Evolutionary conservation across 2,329 filamentous ascomycete genomes (phyloP).

Genomic region (Exophiala sideris): DNA sequence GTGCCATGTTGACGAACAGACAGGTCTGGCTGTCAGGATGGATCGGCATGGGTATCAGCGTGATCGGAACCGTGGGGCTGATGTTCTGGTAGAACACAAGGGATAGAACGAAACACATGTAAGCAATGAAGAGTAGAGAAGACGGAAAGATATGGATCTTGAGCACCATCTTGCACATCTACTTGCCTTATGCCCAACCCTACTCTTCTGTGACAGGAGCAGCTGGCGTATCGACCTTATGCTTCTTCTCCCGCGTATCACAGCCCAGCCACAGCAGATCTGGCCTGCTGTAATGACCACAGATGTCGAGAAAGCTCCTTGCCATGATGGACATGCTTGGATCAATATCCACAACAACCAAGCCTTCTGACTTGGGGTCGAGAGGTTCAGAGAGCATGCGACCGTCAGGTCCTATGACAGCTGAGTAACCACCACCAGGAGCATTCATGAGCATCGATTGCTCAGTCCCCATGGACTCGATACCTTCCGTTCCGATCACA

Average conservation of each 20-base stretch:
- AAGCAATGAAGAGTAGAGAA: not conserved
- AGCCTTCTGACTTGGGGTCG: constrained; percentile 40
- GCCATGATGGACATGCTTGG: constrained; percentile 41
- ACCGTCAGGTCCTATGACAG: constrained; percentile 52
- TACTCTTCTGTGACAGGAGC: constrained; percentile 1
- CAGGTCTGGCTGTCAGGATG: constrained; percentile 64
- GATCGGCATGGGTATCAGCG: constrained; percentile 37
- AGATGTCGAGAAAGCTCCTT: constrained; percentile 45
- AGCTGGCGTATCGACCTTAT: constrained; percentile 16
- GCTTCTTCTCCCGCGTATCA: constrained; percentile 21
- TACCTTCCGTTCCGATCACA: constrained; percentile 46
- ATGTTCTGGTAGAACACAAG: constrained; percentile 8
- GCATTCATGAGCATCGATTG: constrained; percentile 40
- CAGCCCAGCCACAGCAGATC: constrained; percentile 51
- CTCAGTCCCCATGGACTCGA: constrained; percentile 43
- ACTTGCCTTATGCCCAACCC: not conserved
- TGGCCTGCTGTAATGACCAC: constrained; percentile 51
- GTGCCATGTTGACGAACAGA: constrained; percentile 59
- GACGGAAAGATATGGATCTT: not conserved
- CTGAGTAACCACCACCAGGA: constrained; percentile 45
- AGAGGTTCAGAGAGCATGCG: constrained; percentile 41
- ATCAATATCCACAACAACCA: constrained; percentile 50
- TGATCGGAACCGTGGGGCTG: constrained; percentile 13
- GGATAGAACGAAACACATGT: not conserved
- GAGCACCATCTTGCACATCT: not conserved